Evolutionary conservation across 2,329 filamentous ascomycete genomes (phyloP), one percentile per base, ranked within the genome.

Genomic region (Capronia epimyces): DNA sequence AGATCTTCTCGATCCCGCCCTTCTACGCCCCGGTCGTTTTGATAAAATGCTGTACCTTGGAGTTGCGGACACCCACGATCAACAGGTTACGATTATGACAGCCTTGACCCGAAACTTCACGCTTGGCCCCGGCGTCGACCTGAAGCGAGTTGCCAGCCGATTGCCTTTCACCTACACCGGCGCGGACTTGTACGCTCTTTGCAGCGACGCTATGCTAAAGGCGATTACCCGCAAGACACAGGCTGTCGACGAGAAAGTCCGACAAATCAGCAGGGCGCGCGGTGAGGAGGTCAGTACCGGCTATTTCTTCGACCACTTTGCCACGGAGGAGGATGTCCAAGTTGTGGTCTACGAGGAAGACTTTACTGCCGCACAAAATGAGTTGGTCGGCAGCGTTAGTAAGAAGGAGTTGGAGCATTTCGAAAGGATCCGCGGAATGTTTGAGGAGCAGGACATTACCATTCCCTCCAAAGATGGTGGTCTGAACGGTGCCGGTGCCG

Each of bases 21-120:
- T 98, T 51, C 75, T 97, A 39, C 81, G 91, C 47, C 93, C 91
- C 1, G 91, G 91, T 2, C 79, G 91, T 53, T 97, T 98, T 67
- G 93, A 98, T 67, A 97, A 97, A 75, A 95, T 97, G 90, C 79
- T 98, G 24, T 98, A 97, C 65, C 76, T 98, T 10, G 93, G 93
- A 29, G 89, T 98, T 7, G 94, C 89, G 6, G 93, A 98, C 69
- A 96, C 90, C 3, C 91, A 97, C 63, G 87, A 95, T 15, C 97
- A 97, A 74, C 93, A 98, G 71, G 80, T 88, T 56, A 96, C 84
- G 18, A 97, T 98, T 58, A 73, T 98, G 65, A 89, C 97, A 67
- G 93, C 93, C 1, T 73, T 98, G 65, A 97, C 93, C 1, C 80
- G 93, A 64, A 98, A 97, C 71, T 98, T 98, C 70, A 86, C 84